Evolutionary conservation across 2,329 filamentous ascomycete genomes (phyloP), one percentile per base, ranked within the genome.

Genomic region (Rutstroemia sydowiana): DNA sequence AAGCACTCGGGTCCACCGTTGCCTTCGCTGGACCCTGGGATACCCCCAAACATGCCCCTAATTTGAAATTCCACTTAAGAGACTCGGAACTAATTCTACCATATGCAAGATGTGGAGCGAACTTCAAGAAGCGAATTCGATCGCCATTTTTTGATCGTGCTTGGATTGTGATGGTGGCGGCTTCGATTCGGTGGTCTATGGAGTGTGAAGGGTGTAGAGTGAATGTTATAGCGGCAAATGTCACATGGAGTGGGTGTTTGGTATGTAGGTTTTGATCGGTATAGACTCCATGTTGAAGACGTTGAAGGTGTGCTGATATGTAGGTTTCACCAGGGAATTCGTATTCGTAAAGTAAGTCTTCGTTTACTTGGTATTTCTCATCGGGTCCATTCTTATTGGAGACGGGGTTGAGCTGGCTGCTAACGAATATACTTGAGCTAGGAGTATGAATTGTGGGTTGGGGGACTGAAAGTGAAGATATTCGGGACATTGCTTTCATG

Each of bases 101-200:
- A 46, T 70, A 75, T 45, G 75, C 70, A 16, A 75, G 63, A 59
- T 76, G 73, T 9, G 74, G 74, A 4, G 74, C 74, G 59, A 75
- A 73, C 63, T 71, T 73, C 16, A 77, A 61, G 43, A 77, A 73
- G 13, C 68, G 65, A 6, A 74, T 71, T 45, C 45, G 50, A 30
- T 58, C 51, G 10, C 57, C 55, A 18, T 54, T 43, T 14, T 68
- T 3, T 70, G 62, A 3, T 66, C 67, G 26, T 7, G 45, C 26
- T 31, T 45, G 20, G 20, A 51, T 37, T n/a, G 44, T 20, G 20
- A 51, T 40, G 2, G 30, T 13, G 2, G 48, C 48, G n/a, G 30
- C 32, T n/a, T 51, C 41, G 4, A 51, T 45, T 3, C 48, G 32
- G 21, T 51, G 41, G 32, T 6, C 3, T 18, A 31, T 14, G 9